Evolutionary conservation across 495 filamentous ascomycete genomes (phyloP).

Genomic region (Darksidea phi): DNA sequence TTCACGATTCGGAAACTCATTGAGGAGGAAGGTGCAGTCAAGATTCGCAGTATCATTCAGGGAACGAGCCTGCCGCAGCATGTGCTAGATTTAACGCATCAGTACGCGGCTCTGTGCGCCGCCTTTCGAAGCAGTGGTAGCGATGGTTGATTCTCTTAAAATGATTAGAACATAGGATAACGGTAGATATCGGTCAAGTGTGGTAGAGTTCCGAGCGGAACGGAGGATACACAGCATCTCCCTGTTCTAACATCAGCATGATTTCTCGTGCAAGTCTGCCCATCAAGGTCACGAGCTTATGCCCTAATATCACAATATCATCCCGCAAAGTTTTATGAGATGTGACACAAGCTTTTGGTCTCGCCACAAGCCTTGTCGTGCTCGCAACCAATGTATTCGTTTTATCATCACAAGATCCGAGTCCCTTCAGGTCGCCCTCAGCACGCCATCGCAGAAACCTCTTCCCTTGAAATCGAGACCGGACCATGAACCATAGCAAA

Average conservation of each 20-base stretch:
- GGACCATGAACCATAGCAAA: slow-evolving; percentile 4
- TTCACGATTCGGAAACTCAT: slow-evolving; percentile 86
- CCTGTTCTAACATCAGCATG: background rate
- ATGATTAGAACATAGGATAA: background rate
- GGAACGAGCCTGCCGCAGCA: slow-evolving; percentile 89
- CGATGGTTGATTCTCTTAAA: slow-evolving; percentile 61
- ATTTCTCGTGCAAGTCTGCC: background rate
- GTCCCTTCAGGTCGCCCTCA: slow-evolving; percentile 17
- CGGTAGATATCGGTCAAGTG: no score
- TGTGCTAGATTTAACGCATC: slow-evolving; percentile 91
- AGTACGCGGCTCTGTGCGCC: slow-evolving; percentile 91
- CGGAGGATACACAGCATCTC: background rate
- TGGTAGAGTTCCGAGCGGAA: background rate
- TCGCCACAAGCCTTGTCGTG: background rate
- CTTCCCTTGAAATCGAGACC: slow-evolving; percentile 3
- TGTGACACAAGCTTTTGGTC: background rate
- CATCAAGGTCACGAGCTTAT: no score
- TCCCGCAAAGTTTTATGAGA: no score
- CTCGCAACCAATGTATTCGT: slow-evolving; percentile 31
- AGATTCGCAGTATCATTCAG: slow-evolving; percentile 94
- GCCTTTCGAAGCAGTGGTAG: slow-evolving; percentile 93
- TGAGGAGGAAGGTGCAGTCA: slow-evolving; percentile 95
- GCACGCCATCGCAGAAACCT: slow-evolving; percentile 10
- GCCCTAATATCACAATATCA: no score
- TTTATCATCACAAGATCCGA: slow-evolving; percentile 28